Percentiles rank a stretch among this genome's conserved stretches.
Conservation (phyloP, 805 yeast species). For the Starmerella lactis-condensi region DNA sequence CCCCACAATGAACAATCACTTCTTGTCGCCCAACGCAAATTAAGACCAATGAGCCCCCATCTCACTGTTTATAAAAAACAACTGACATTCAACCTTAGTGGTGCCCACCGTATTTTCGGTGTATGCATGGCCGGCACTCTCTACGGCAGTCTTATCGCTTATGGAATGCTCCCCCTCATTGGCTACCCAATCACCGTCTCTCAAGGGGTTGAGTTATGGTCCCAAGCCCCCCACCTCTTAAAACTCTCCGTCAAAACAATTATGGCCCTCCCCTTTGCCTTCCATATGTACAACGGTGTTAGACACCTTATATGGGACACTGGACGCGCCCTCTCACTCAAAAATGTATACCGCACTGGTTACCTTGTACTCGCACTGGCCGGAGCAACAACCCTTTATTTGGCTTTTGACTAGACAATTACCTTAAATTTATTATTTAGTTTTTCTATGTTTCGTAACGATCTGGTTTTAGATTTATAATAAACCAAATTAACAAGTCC, state of each 20-base stretch:
- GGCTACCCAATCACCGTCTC: constrained; percentile 40
- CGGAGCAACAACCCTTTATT: constrained; percentile 36
- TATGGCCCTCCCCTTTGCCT: constrained; percentile 67
- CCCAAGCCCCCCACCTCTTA: constrained; percentile 43
- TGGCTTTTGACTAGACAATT: too few species aligned
- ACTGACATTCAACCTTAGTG: constrained; percentile 63
- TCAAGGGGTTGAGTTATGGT: constrained; percentile 34
- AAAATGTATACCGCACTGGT: constrained; percentile 87
- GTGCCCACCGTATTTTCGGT: constrained; percentile 76
- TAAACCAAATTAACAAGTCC: too few species aligned
- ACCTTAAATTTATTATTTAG: too few species aligned
- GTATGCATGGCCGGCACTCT: constrained; percentile 61
- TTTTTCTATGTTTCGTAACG: too few species aligned
- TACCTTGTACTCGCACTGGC: constrained; percentile 59
- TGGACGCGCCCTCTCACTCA: constrained; percentile 57
- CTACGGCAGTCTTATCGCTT: constrained; percentile 58
- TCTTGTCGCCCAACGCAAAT: constrained; percentile 60
- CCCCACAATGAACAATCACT: constrained; percentile 47
- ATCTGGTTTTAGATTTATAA: too few species aligned
- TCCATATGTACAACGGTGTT: constrained; percentile 70
- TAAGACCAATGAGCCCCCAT: constrained; percentile 86
- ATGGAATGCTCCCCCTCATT: constrained; percentile 47
- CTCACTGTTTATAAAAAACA: constrained; percentile 80
- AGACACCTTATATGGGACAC: constrained; percentile 92
- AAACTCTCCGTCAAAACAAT: constrained; percentile 50